Base-by-base conservation (phyloP, 2,329 filamentous ascomycete species). In the Alternaria panax region DNA sequence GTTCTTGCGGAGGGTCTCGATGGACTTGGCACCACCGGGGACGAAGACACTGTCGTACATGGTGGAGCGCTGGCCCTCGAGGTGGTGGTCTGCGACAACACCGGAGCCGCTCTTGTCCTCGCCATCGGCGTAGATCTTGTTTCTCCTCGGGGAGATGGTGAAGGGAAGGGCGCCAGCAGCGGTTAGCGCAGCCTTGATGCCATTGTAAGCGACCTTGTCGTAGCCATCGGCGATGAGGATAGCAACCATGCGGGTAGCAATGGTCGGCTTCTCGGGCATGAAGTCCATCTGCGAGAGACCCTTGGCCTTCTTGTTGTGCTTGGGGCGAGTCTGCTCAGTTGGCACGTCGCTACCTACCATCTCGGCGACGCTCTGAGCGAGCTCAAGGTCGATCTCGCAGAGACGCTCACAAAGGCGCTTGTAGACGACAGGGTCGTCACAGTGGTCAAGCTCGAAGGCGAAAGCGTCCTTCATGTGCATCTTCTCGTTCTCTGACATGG, bases 41-140 rank as follows among this genome's bases (percentile, higher is more conserved):
- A 96, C 80, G 71, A 92, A 93, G 27, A 93, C 73, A 0, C 90
- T 88, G 73, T 95, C 92, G 64, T 94, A 94, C 83, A 95, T 87
- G 34, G 90, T 92, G 27, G 88, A 92, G 16, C 92, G 86, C 85
- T 90, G 88, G 0, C 90, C 92, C 67, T 93, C 90, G 50, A 94
- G 86, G 73, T 93, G 90, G 73, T 95, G 91, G 67, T 93, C 89
- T 0, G 92, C 88, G 24, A 85, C 78, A 0, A 91, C 79, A 5
- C 87, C 84, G 38, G 81, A 79, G 3, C 78, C 74, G 1, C 79
- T 80, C 47, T 83, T 83, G 63, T 86, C 82, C 60, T 86, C 85
- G 7, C 86, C 86, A 0, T 84, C 85, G 7, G 89, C 85, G 53
- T 82, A 88, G 59, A 94, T 86, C 30, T 87, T 83, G 38, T 86